Base-by-base conservation (phyloP, 495 filamentous ascomycete genomes). In the Lasiosphaeriaceae sp. region DNA sequence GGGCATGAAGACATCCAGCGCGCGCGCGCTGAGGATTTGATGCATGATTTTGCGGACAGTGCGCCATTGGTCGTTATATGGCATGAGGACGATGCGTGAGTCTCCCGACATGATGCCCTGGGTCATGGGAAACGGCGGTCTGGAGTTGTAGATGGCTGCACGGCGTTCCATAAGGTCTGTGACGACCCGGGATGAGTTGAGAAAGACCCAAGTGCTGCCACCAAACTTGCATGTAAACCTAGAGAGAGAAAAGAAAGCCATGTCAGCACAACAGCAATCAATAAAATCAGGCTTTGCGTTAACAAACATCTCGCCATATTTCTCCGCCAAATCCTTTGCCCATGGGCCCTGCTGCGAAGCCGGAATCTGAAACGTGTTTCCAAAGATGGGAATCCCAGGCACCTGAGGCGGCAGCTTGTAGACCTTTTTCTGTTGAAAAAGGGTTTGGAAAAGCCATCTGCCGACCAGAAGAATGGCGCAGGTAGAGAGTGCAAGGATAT, bases 1-100 rank as follows among this genome's bases (percentile, higher is more conserved):
- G 20, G 73, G 51, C 0, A 65, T 64, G 1, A 65, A 60, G 3
- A 67, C 70, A 58, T 67, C 74, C 20, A 37, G 29, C 14, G 29
- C 23, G 11, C 29, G 23, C 24, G 48, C 48, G 9, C 74, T 61
- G 3, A 80, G 61, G 2, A 66, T 65, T 5, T 50, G 23, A 55
- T 80, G 77, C 68, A 75, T 77, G 19, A 78, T 69, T 50, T 60
- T 64, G 17, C 64, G 63, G 5, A 56, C 56, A 23, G 58, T 49
- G 11, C 60, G 53, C 69, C 69, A 74, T 11, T 66, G 54, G 24
- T 56, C 47, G 51, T 69, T 58, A 8, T 59, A 61, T 47, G 60
- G 63, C 34, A 74, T 47, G 9, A 72, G 51, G 16, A 67, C 64
- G 29, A 66, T 59, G 16, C 50, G 52, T 16, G 57, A 60, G 3